Evolutionary conservation across 2,329 filamentous ascomycete species (phyloP).

Genomic region (Alternaria postmessia): DNA sequence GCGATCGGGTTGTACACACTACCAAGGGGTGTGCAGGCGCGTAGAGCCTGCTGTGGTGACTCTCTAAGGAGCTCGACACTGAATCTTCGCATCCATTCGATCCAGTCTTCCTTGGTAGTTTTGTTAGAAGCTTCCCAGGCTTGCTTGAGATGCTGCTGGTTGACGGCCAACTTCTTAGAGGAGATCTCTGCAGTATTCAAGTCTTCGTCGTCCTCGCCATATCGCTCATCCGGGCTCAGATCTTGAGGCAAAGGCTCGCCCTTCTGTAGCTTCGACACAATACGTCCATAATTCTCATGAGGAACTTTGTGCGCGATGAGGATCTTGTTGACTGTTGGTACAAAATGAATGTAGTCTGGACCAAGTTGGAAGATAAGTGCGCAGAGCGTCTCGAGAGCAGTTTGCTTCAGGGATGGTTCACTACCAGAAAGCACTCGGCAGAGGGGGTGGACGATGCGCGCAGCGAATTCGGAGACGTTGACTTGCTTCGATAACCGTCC

Average conservation of each 20-base stretch:
- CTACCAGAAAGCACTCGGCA: conserved; percentile 78
- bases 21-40: conserved; percentile 90
- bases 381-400: conserved; percentile 92
- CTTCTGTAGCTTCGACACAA: conserved; percentile 92
- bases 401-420: conserved; percentile 76
- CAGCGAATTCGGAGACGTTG: conserved; percentile 95
- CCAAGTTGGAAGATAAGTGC: conserved; percentile 95
- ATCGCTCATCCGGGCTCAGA: conserved; percentile 84
- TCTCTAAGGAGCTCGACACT: conserved; percentile 95
- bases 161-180: conserved; percentile 94
- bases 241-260: conserved; percentile 95
- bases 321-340: conserved; percentile 88
- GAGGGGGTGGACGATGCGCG: conserved; percentile 94
- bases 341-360: conserved; percentile 93
- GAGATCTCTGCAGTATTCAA: conserved; percentile 81
- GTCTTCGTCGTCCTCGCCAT: conserved; percentile 80
- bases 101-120: conserved; percentile 98
- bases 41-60: conserved; percentile 92
- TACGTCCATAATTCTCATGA: conserved; percentile 89
- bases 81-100: conserved; percentile 97
- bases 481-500: conserved; percentile 94
- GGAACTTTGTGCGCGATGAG: conserved; percentile 81
- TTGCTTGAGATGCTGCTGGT: conserved; percentile 94
- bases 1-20: conserved; percentile 92
- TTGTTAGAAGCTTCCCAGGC: conserved; percentile 98